These are phyloP conservation scores for Colletotrichum coccodes DNA, from an alignment of 2,329 filamentous ascomycete genomes.

Conservation along the genomic window DNA sequence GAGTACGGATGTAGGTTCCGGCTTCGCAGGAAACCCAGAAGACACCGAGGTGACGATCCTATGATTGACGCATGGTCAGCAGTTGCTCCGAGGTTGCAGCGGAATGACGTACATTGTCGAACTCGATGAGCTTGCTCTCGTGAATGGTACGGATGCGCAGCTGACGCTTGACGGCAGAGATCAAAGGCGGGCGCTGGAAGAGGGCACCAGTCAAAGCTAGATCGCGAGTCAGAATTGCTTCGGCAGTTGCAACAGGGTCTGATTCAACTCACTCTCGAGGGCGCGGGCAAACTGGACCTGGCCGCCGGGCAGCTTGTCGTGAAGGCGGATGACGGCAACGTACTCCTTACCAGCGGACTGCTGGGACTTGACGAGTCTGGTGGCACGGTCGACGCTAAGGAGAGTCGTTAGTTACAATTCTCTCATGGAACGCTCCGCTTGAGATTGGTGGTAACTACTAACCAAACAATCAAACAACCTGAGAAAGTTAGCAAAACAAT, in stretches of 20 bases:
- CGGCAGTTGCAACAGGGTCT: neutral
- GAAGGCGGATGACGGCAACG: constrained; percentile 92
- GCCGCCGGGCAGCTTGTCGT: constrained; percentile 94
- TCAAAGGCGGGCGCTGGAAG: constrained; percentile 96
- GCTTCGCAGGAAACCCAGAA: constrained; percentile 99
- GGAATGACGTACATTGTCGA: constrained; percentile 74
- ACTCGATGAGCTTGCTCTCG: constrained; percentile 96
- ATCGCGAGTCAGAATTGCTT: constrained; percentile 19
- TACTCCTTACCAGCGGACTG: constrained; percentile 99
- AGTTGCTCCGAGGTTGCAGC: neutral
- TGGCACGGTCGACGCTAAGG: constrained; percentile 84
- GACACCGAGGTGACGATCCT: constrained; percentile 91
- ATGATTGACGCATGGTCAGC: constrained; percentile 12
- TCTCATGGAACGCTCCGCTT: neutral
- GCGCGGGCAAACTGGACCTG: constrained; percentile 93
- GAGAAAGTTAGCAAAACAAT: constrained; percentile 38
- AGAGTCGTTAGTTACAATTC: neutral
- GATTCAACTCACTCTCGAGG: constrained; percentile 71
- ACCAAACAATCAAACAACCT: constrained; percentile 34
- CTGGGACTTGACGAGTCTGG: constrained; percentile 97
- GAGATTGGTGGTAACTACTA: constrained; percentile 5
- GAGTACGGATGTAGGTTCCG: constrained; percentile 97
- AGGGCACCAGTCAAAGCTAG: constrained; percentile 86
- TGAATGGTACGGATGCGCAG: constrained; percentile 98
- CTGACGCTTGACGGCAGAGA: constrained; percentile 98